phyloP scores from a whole-genome alignment of 169 alveolate genomes.

The Eimeria praecox region DNA sequence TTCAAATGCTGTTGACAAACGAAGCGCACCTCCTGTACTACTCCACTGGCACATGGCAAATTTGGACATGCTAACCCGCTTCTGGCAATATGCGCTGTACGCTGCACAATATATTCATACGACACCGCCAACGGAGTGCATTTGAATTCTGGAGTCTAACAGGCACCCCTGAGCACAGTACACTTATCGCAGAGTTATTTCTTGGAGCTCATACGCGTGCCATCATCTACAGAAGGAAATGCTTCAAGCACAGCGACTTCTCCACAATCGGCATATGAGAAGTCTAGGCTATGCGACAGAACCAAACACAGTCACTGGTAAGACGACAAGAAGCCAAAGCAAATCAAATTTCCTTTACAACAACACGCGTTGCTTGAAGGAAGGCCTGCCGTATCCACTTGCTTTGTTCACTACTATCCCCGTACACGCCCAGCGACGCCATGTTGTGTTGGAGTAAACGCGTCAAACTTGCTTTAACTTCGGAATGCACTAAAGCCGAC shows the following conservation, averaged over 20 bases:
- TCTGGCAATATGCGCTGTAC: not conserved
- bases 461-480: no score
- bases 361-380: no score
- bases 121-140: not conserved
- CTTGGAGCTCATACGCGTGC: not conserved
- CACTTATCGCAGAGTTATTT: not conserved
- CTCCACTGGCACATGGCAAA: not conserved
- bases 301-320: not conserved
- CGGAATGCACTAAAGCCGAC: not conserved
- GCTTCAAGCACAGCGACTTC: not conserved
- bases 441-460: not conserved
- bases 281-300: not conserved
- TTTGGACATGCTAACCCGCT: not conserved
- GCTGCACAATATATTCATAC: not conserved
- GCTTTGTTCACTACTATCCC: no score
- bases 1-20: not conserved
- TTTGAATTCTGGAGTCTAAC: not conserved
- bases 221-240: not conserved
- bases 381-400: no score
- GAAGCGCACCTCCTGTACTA: not conserved
- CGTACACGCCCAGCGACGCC: not conserved
- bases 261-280: not conserved
- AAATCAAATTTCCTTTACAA: no score
- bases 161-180: not conserved
- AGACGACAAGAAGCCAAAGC: not conserved